A percentile compares a stretch with the other conserved stretches of the same genome.
These are phyloP conservation scores for Coemansia sp. DNA, from an alignment of 371 early-diverging fungal species.

Conservation along the genomic window DNA sequence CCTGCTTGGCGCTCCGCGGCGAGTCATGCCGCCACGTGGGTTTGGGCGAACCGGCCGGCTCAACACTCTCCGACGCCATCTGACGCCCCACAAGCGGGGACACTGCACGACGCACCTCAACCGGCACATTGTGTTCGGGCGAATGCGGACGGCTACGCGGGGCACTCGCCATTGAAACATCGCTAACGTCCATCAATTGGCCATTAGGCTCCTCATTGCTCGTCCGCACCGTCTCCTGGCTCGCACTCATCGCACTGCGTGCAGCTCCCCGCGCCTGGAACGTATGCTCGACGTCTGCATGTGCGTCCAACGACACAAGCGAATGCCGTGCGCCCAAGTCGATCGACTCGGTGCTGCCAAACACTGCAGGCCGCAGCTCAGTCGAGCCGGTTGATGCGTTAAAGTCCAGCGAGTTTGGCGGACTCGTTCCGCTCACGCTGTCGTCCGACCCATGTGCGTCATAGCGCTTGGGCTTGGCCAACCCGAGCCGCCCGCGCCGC, in stretches of 20 bases:
- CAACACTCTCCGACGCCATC: background rate
- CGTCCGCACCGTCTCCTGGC: constrained; percentile 2
- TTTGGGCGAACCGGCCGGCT: background rate
- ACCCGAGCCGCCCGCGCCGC: constrained; percentile 40
- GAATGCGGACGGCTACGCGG: constrained; percentile 35
- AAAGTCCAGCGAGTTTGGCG: constrained; percentile 15
- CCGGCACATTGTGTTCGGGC: constrained; percentile 3
- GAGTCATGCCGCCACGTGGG: constrained; percentile 5
- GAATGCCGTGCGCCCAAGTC: constrained; percentile 5
- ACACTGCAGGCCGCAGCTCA: background rate
- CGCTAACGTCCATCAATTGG: constrained; percentile 36
- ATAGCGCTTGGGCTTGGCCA: constrained; percentile 36
- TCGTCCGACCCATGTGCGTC: constrained; percentile 18
- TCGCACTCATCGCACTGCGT: background rate
- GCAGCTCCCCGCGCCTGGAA: constrained; percentile 8
- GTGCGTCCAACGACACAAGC: constrained; percentile 21
- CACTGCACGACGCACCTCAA: constrained; percentile 18
- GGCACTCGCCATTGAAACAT: constrained; percentile 44
- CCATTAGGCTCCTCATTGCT: background rate
- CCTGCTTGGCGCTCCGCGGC: constrained; percentile 9
- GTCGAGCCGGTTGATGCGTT: background rate
- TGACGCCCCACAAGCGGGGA: constrained; percentile 21
- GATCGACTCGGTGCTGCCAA: constrained; percentile 12
- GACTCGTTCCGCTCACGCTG: constrained; percentile 10
- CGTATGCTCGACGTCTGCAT: constrained; percentile 27